These are phyloP conservation scores for Silene noctiflora DNA, from an alignment of 179 eudicot genomes.

Conservation along the genomic window DNA sequence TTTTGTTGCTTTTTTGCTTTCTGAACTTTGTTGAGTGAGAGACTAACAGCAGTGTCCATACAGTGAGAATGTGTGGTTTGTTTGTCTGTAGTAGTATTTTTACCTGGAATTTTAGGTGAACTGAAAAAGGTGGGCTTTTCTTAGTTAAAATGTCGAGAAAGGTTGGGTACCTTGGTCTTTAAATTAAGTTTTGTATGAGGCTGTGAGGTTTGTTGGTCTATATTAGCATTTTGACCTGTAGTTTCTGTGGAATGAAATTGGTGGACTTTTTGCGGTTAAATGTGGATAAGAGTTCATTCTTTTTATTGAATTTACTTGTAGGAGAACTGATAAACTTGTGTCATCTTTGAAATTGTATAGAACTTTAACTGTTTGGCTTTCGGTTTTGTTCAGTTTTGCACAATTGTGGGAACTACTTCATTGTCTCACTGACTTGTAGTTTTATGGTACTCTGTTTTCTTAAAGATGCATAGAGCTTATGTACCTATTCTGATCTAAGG, in stretches of 20 bases:
- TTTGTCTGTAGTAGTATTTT: background rate
- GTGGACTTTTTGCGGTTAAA: too few species aligned
- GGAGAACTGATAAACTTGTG: background rate
- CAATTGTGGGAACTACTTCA: background rate
- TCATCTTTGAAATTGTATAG: background rate
- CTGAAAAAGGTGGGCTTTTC: too few species aligned
- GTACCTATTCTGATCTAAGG: too few species aligned
- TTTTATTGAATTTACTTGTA: background rate
- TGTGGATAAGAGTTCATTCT: background rate
- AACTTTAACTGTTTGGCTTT: background rate
- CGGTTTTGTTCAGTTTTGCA: background rate
- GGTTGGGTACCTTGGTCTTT: background rate
- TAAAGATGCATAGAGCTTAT: background rate
- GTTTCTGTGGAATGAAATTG: background rate
- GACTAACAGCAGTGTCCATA: background rate
- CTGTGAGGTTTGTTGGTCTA: background rate
- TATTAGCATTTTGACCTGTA: background rate
- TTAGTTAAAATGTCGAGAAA: too few species aligned
- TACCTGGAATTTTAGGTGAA: background rate
- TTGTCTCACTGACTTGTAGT: background rate
- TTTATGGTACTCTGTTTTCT: background rate
- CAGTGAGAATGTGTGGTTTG: background rate
- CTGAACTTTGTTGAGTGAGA: constrained; percentile 5
- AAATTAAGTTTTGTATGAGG: background rate
- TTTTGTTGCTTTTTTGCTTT: constrained; percentile 9